These are phyloP conservation scores for Plenodomus biglobosus DNA, from an alignment of 2,329 filamentous ascomycete species.

Conservation along the genomic window DNA sequence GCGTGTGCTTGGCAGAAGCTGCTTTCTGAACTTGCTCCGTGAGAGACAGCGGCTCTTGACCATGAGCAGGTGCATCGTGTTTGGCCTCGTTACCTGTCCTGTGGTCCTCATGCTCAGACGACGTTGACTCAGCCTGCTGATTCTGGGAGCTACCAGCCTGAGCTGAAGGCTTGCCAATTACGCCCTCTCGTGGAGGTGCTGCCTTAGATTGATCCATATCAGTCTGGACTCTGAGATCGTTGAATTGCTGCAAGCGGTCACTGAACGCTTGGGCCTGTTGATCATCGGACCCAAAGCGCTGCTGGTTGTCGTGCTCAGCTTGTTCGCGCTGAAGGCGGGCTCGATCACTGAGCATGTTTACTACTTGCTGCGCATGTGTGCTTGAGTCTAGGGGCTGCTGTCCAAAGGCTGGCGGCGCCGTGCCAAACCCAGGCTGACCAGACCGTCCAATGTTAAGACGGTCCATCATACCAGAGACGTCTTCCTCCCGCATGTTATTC, in stretches of 20 bases:
- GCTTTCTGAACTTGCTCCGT: conserved; percentile 85
- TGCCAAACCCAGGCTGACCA: conserved; percentile 53
- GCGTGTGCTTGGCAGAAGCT: conserved; percentile 60
- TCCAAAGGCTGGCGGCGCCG: conserved; percentile 50
- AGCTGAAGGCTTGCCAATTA: conserved; percentile 38
- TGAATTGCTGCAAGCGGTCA: conserved; percentile 80
- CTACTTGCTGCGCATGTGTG: conserved; percentile 58
- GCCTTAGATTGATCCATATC: conserved; percentile 55
- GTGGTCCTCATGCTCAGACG: conserved; percentile 24
- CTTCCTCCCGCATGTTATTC: conserved; percentile 65
- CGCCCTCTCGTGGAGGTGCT: conserved; percentile 36
- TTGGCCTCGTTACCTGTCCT: conserved; percentile 14
- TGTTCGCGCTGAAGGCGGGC: conserved; percentile 64
- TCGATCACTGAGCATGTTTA: conserved; percentile 62
- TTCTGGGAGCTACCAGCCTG: conserved; percentile 26
- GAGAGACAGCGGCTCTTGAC: conserved; percentile 64
- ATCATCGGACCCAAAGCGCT: conserved; percentile 34
- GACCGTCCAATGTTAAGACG: conserved; percentile 63
- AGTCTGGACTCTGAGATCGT: conserved; percentile 72
- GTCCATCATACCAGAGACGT: conserved; percentile 65
- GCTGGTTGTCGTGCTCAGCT: conserved; percentile 54
- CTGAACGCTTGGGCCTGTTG: conserved; percentile 50
- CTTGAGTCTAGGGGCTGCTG: conserved; percentile 52
- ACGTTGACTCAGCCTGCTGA: conserved; percentile 20
- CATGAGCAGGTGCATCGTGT: conserved; percentile 13